Evolutionary conservation across 768 basidiomycete species (phyloP).

Genomic region (Dacryopinax spathularia): DNA sequence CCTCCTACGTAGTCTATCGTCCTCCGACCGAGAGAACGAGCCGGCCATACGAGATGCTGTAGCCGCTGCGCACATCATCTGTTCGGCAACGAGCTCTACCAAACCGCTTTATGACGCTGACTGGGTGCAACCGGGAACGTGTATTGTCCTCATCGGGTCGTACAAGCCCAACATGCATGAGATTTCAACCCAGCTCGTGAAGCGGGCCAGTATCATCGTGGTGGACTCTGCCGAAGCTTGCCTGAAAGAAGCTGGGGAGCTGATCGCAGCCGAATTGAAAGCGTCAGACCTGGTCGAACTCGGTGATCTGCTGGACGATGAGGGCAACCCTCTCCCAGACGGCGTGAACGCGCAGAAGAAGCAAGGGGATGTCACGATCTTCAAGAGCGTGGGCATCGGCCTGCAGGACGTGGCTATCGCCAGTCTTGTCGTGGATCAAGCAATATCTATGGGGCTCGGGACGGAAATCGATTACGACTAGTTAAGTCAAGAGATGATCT

Average conservation of each 20-base stretch:
- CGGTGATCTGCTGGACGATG: conserved; percentile 40
- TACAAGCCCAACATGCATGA: conserved; percentile 74
- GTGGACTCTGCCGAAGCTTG: conserved; percentile 68
- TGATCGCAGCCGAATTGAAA: conserved; percentile 40
- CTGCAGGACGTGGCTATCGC: conserved; percentile 82
- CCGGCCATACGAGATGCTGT: conserved; percentile 20
- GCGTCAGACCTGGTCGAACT: conserved; percentile 44
- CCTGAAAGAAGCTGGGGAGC: conserved; percentile 64
- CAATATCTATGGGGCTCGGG: conserved; percentile 41
- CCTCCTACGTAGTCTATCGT: conserved; percentile 4
- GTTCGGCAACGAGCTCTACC: conserved; percentile 59
- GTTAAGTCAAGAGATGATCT: conserved; percentile 24
- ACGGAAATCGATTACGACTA: conserved; percentile 37
- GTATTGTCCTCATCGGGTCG: conserved; percentile 46
- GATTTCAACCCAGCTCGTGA: conserved; percentile 44
- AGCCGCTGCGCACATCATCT: conserved; percentile 47
- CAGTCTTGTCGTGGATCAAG: conserved; percentile 46
- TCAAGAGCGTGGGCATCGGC: conserved; percentile 79
- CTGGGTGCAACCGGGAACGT: conserved; percentile 48
- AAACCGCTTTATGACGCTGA: conserved; percentile 52
- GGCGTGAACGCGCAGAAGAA: conserved; percentile 12
- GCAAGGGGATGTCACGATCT: conserved; percentile 49
- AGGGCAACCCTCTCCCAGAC: background rate
- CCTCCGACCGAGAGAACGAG: background rate
- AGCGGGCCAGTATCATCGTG: conserved; percentile 40